Base-by-base conservation (phyloP, 495 filamentous ascomycete genomes). In the Bacidia gigantensis region DNA sequence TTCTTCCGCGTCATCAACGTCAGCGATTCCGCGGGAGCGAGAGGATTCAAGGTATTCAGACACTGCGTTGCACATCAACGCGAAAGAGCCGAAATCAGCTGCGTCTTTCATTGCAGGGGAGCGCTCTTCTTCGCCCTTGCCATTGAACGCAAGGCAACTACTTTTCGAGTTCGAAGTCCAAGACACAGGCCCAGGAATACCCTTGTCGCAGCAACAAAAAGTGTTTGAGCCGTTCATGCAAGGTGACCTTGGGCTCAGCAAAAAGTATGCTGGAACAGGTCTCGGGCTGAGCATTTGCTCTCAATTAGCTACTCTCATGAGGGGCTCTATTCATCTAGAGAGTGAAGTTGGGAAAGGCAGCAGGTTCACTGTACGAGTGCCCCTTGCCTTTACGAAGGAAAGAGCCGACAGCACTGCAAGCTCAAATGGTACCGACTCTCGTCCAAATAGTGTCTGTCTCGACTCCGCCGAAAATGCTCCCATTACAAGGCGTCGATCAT, bases 151-250 rank as follows among this genome's bases (percentile, higher is more conserved):
- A 32, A 78, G 70, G 64, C 72, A 70, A 20, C 72, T 82, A 42
- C 57, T 77, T 11, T 93, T 95, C 59, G 82, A 90, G 60, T 95
- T 95, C 52, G 83, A 89, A 62, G 87, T 96, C 2, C 72, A 86
- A 62, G 89, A 96, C 59, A 90, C 83, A 9, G 89, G 89, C 0
- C 89, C 88, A 2, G 89, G 89, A n/a, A 93, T 96, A 53, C 82
- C 88, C 0, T 75, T 77, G 22, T 66, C 79, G 46, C 76, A 89
- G 51, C 86, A 86, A 54, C 67, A 84, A 52, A 78, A 79, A 55
- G 85, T 96, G 23, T 96, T 96, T 67, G 89, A 96, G 62, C 89
- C 89, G 0, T 96, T 96, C 59, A 83, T 95, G 9, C 89, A 96
- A 65, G 89, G 86, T 1, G 89, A 96, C 62, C 68, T 92, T 10